Evolutionary conservation across 768 basidiomycete species (phyloP).

Genomic region (Aureoboletus auriporus): DNA sequence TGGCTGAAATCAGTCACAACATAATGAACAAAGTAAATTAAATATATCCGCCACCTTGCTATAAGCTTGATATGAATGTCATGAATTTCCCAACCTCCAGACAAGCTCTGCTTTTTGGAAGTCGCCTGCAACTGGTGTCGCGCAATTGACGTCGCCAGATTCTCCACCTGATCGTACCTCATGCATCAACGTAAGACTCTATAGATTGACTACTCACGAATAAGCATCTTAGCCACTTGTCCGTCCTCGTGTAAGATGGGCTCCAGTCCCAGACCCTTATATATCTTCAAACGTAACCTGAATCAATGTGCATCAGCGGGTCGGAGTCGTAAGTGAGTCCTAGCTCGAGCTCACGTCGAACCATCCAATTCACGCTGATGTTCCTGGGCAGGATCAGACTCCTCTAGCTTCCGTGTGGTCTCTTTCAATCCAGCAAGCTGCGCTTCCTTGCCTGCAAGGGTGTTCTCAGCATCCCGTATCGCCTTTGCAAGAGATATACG

Average conservation of each 20-base stretch:
- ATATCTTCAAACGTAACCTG: constrained; percentile 66
- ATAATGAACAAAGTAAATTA: background rate
- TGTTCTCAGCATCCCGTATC: constrained; percentile 67
- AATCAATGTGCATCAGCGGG: constrained; percentile 1
- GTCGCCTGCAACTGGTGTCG: constrained; percentile 26
- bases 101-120: constrained; percentile 28
- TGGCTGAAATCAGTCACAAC: background rate
- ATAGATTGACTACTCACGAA: constrained; percentile 46
- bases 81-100: constrained; percentile 36
- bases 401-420: constrained; percentile 55
- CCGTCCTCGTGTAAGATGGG: constrained; percentile 55
- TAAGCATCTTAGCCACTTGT: constrained; percentile 54
- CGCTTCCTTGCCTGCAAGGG: constrained; percentile 62
- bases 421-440: constrained; percentile 68
- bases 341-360: constrained; percentile 47
- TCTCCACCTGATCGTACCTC: constrained; percentile 37
- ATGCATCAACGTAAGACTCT: background rate
- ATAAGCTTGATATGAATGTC: constrained; percentile 1
- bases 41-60: background rate
- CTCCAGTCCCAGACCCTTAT: constrained; percentile 69
- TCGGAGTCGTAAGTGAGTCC: background rate
- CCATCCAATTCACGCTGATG: constrained; percentile 69
- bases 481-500: constrained; percentile 67
- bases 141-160: constrained; percentile 39
- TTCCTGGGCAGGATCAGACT: constrained; percentile 67